Percentiles rank a stretch among this genome's conserved stretches.
These are phyloP conservation scores for Hypoxylon rubiginosum DNA, from an alignment of 2,329 filamentous ascomycete genomes.

Conservation along the genomic window DNA sequence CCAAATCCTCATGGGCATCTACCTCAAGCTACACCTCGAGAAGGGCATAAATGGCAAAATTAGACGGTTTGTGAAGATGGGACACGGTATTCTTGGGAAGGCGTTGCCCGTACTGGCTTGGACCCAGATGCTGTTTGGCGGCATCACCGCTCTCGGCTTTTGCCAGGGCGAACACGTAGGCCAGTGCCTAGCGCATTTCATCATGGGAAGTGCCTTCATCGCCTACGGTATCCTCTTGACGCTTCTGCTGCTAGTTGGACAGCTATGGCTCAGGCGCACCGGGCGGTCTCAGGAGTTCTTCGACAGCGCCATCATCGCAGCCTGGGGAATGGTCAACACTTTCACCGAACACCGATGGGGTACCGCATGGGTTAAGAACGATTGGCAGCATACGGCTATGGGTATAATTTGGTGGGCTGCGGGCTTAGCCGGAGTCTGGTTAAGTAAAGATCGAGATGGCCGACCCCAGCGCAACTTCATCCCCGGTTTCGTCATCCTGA, in stretches of 20 bases:
- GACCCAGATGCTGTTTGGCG: slow-evolving; percentile 96
- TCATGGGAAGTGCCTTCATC: slow-evolving; percentile 98
- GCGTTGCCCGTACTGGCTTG: slow-evolving; percentile 87
- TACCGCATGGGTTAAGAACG: slow-evolving; percentile 87
- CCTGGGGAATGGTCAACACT: slow-evolving; percentile 97
- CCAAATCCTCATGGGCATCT: slow-evolving; percentile 85
- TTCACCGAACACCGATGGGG: slow-evolving; percentile 99
- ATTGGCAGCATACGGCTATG: slow-evolving; percentile 99
- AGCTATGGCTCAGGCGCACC: slow-evolving; percentile 84
- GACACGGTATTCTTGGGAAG: slow-evolving; percentile 88
- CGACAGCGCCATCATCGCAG: slow-evolving; percentile 89
- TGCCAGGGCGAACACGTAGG: slow-evolving; percentile 92
- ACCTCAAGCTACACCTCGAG: slow-evolving; percentile 90
- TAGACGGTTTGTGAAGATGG: slow-evolving; percentile 76
- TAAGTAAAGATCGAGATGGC: slow-evolving; percentile 86
- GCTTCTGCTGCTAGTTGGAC: slow-evolving; percentile 87
- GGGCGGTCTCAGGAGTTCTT: slow-evolving; percentile 97
- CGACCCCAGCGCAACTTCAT: slow-evolving; percentile 92
- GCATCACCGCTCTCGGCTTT: slow-evolving; percentile 91
- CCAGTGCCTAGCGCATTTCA: slow-evolving; percentile 96
- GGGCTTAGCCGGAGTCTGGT: slow-evolving; percentile 90
- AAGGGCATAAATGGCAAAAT: slow-evolving; percentile 85
- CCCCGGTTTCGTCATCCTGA: slow-evolving; percentile 87
- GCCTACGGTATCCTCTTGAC: slow-evolving; percentile 91
- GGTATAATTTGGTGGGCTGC: slow-evolving; percentile 99